These are phyloP conservation scores for Purpureocillium takamizusanense DNA, from an alignment of 2,329 filamentous ascomycete genomes.

Conservation along the genomic window DNA sequence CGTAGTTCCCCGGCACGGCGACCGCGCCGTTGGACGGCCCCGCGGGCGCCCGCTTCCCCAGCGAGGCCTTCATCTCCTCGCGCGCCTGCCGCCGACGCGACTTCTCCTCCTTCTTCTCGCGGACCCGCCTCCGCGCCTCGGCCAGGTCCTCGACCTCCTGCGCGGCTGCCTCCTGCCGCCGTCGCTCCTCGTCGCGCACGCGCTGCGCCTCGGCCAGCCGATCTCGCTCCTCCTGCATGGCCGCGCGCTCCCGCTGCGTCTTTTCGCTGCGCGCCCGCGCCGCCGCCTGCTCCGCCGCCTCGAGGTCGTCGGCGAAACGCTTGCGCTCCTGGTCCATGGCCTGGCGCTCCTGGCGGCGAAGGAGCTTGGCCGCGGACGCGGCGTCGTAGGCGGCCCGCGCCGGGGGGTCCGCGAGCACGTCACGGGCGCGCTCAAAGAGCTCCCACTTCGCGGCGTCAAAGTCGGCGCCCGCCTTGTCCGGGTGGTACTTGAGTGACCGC, in stretches of 20 bases:
- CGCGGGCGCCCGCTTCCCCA: conserved; percentile 9
- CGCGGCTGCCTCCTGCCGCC: conserved; percentile 24
- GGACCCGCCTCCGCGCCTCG: conserved; percentile 26
- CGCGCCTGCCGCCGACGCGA: conserved; percentile 25
- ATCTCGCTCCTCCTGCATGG: conserved; percentile 26
- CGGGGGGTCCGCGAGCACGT: conserved; percentile 64
- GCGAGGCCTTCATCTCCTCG: conserved; percentile 20
- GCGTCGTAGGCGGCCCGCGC: conserved; percentile 72
- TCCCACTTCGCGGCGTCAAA: conserved; percentile 80
- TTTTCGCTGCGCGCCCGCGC: conserved; percentile 47
- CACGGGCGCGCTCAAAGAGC: conserved; percentile 74
- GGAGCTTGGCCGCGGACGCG: conserved; percentile 59
- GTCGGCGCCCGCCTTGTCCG: conserved; percentile 72
- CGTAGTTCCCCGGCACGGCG: conserved; percentile 25
- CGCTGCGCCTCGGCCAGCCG: conserved; percentile 27
- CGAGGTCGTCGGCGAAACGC: conserved; percentile 78
- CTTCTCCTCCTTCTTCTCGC: conserved; percentile 32
- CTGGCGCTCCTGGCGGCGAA: conserved; percentile 62
- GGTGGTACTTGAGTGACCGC: conserved; percentile 82
- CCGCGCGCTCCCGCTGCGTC: conserved; percentile 23
- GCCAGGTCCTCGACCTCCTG: conserved; percentile 28
- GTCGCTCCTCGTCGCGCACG: conserved; percentile 26
- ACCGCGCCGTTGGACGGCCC: conserved; percentile 24
- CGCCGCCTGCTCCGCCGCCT: conserved; percentile 62
- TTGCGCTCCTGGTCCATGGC: conserved; percentile 64